Base-by-base conservation (phyloP, 2,329 filamentous ascomycete species). In the Didymella arachidicola region DNA sequence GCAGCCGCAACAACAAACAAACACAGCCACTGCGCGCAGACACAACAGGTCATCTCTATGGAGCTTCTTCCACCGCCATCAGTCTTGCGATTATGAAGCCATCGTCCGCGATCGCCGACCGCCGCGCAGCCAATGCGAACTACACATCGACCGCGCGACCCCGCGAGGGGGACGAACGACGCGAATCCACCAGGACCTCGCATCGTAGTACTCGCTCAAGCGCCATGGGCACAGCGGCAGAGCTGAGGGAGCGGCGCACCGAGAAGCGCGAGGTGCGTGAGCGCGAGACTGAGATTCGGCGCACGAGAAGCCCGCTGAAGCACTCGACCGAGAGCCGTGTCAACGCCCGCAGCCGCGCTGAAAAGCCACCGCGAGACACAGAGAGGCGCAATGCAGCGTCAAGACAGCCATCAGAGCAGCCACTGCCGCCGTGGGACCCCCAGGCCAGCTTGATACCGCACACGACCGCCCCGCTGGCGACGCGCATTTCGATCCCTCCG, bases 401-500 rank as follows among this genome's bases (percentile, higher is more conserved):
- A 32, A 39, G 61, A 36, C 68, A 64, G 34, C 57, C 67, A 36
- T 63, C 65, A 7, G 71, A 76, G 57, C 57, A 65, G 5, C 60
- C 62, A 70, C 63, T 55, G 52, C 79, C 73, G 50, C 77, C 81
- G 71, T 98, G 95, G 95, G 88, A 87, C 55, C 94, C 95, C 0
- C 86, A 92, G 72, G 94, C 88, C 8, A 89, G 85, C 1, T 80
- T 98, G 22, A 81, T 93, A 58, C 86, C 91, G 46, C 85, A 87
- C 60, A 87, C 87, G 8, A 84, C 85, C 25, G 87, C 87, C 19
- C 94, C 94, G 2, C 80, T 96, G 46, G 91, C 92, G 2, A 88
- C 81, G 57, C 82, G 87, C 66, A 82, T 89, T 58, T 89, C 86
- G 1, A 79, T 84, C 11, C 86, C 87, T 44, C 86, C 87, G 14